phyloP scores from a whole-genome alignment of 2,329 filamentous ascomycete genomes.

The Calonectria pauciramosa region DNA sequence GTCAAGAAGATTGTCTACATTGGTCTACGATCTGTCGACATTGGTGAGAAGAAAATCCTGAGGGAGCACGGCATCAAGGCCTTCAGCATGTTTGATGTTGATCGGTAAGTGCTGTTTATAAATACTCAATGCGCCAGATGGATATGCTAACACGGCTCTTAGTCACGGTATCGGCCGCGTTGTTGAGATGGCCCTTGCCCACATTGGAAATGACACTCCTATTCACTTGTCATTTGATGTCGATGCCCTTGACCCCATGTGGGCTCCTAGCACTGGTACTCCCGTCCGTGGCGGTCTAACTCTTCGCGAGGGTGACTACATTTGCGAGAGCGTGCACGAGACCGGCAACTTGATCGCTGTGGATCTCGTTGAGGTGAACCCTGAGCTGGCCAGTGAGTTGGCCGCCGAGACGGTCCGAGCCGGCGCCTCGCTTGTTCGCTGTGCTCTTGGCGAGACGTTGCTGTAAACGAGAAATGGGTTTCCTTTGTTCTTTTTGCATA shows the following conservation, averaged over 20 bases:
- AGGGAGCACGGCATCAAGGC: slow-evolving; percentile 92
- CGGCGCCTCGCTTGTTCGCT: slow-evolving; percentile 91
- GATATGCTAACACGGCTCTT: slow-evolving; percentile 21
- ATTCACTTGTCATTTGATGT: slow-evolving; percentile 99
- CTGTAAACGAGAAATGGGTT: slow-evolving; percentile 63
- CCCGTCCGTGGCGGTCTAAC: slow-evolving; percentile 95
- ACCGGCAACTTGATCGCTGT: slow-evolving; percentile 84
- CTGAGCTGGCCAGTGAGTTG: slow-evolving; percentile 72
- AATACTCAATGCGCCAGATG: neutral
- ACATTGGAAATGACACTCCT: slow-evolving; percentile 94
- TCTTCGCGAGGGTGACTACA: slow-evolving; percentile 95
- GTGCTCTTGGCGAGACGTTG: slow-evolving; percentile 91
- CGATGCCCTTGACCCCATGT: slow-evolving; percentile 95
- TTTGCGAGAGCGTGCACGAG: slow-evolving; percentile 88
- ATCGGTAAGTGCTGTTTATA: slow-evolving; percentile 70
- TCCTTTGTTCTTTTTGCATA: neutral
- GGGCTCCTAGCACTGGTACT: slow-evolving; percentile 95
- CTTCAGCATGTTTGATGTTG: slow-evolving; percentile 99
- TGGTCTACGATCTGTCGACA: slow-evolving; percentile 91
- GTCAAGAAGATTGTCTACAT: slow-evolving; percentile 96
- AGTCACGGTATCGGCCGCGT: slow-evolving; percentile 95
- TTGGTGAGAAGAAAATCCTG: slow-evolving; percentile 93
- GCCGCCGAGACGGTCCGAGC: slow-evolving; percentile 92
- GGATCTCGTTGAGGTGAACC: slow-evolving; percentile 88
- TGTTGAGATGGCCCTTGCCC: slow-evolving; percentile 97